Percentiles rank a stretch among this genome's conserved stretches.
These are phyloP conservation scores for Wolfiporia cocos DNA, from an alignment of 1,284 basidiomycete species.

Conservation along the genomic window DNA sequence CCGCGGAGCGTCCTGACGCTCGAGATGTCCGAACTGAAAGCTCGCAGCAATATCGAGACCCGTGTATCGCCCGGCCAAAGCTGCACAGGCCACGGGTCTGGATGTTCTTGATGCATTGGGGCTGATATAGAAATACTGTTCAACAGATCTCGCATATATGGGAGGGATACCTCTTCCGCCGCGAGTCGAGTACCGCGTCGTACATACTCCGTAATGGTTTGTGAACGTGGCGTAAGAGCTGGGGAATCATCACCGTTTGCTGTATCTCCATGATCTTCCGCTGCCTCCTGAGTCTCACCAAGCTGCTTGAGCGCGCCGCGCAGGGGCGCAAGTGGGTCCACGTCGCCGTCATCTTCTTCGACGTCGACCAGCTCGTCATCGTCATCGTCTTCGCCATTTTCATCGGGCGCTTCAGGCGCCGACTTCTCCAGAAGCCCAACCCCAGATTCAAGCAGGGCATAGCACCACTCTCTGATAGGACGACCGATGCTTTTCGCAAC, in stretches of 20 bases:
- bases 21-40: conserved; percentile 49
- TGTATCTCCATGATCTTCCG: conserved; percentile 7
- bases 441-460: conserved; percentile 62
- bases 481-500: conserved; percentile 54
- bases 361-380: conserved; percentile 43
- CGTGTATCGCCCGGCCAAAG: conserved; percentile 47
- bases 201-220: conserved; percentile 59
- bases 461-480: conserved; percentile 59
- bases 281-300: conserved; percentile 8
- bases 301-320: conserved; percentile 61
- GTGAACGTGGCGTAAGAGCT: conserved; percentile 27
- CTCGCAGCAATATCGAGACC: conserved; percentile 49
- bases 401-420: conserved; percentile 17
- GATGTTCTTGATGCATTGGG: conserved; percentile 10
- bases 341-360: conserved; percentile 38
- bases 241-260: too few relatives aligned
- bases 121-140: conserved; percentile 27
- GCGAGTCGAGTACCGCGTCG: conserved; percentile 67
- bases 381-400: conserved; percentile 33
- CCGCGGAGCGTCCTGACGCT: conserved; percentile 40
- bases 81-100: conserved; percentile 23
- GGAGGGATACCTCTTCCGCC: conserved; percentile 49
- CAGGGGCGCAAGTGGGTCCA: conserved; percentile 63
- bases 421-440: conserved; percentile 46
- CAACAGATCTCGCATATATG: conserved; percentile 41